A percentile compares a stretch with the other conserved stretches of the same genome.
phyloP scores from a whole-genome alignment of 176 grass and related monocot species.

The Bolboschoenus planiculmis region DNA sequence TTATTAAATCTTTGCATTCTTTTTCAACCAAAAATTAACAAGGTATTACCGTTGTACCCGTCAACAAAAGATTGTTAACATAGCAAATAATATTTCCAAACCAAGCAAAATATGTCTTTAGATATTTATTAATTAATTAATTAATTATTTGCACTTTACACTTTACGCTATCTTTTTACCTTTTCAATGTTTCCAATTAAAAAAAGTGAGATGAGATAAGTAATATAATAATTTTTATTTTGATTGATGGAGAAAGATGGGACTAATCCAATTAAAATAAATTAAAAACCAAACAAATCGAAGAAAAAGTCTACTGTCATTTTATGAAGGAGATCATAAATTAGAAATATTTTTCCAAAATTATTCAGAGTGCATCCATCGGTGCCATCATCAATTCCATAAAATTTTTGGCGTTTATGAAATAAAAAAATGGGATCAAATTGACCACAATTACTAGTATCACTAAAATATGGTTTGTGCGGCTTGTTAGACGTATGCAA shows the following conservation, averaged over 20 bases:
- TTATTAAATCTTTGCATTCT: too few relatives aligned
- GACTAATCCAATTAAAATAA: background rate
- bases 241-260: background rate
- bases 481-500: background rate
- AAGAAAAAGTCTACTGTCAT: background rate
- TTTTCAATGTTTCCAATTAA: background rate
- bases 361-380: background rate
- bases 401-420: too few relatives aligned
- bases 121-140: background rate
- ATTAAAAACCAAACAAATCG: background rate
- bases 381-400: background rate
- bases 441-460: background rate
- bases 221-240: background rate
- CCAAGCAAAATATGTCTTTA: too few relatives aligned
- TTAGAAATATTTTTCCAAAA: background rate
- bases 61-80: too few relatives aligned
- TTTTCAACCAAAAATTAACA: too few relatives aligned
- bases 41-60: too few relatives aligned
- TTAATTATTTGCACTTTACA: background rate
- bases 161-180: background rate
- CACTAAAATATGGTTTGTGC: background rate
- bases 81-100: too few relatives aligned
- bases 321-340: background rate
- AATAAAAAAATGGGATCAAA: too few relatives aligned
- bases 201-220: background rate